These are phyloP conservation scores for Oryza punctata DNA, from an alignment of 176 grass and related monocot species.

Conservation along the genomic window DNA sequence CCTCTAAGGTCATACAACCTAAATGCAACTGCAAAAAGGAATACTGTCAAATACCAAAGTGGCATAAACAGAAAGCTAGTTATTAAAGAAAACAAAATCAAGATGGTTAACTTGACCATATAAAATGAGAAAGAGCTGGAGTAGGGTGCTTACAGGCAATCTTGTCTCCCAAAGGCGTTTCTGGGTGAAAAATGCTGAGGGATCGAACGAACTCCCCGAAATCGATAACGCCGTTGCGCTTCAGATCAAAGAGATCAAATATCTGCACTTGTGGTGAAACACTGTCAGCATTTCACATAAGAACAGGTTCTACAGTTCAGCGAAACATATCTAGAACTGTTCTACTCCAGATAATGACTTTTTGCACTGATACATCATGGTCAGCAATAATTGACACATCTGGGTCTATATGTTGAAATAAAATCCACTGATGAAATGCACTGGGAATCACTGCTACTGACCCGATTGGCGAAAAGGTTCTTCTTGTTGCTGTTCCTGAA, in stretches of 20 bases:
- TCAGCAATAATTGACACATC: too few relatives aligned
- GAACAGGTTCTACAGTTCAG: constrained; percentile 1
- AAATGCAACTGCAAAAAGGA: constrained; percentile 73
- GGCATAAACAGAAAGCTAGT: not conserved
- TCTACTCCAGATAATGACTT: not conserved
- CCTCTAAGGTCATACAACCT: constrained; percentile 81
- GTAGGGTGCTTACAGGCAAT: constrained; percentile 62
- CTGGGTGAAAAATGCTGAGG: constrained; percentile 79
- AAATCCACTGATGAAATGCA: not conserved
- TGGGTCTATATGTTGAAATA: not conserved
- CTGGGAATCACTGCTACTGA: not conserved
- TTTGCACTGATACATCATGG: not conserved
- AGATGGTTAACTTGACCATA: not conserved
- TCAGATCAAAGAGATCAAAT: constrained; percentile 89
- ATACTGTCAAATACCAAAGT: constrained; percentile 11
- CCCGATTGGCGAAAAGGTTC: constrained; percentile 80
- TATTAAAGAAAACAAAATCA: not conserved
- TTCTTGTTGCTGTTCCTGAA: constrained; percentile 72
- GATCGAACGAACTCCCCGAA: constrained; percentile 87
- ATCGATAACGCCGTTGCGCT: constrained; percentile 75
- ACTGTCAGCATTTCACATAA: not conserved
- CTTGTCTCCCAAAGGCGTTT: constrained; percentile 60
- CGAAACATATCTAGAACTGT: not conserved
- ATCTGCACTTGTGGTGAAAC: constrained; percentile 46
- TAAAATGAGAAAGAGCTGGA: not conserved